Evolutionary conservation across 2,329 filamentous ascomycete genomes (phyloP), one percentile per base, ranked within the genome.

Genomic region (Botrytis galanthina): DNA sequence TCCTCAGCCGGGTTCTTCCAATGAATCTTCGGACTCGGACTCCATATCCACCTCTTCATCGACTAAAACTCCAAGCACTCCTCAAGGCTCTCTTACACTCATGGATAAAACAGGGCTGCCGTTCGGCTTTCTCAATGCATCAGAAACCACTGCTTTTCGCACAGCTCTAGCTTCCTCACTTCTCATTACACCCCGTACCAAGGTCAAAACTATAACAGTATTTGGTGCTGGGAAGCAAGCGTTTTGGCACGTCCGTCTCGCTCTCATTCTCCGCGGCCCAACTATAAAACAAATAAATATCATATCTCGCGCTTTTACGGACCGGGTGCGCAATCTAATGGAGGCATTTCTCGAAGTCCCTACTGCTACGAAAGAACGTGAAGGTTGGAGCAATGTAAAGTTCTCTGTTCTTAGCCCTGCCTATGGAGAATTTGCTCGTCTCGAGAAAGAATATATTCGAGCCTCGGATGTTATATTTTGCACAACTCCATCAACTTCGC

Each of bases 221-320:
- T 98, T 98, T 81, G 95, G 95, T 37, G 91, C 92, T 48, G 95
- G 95, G 63, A 90, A 92, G 78, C 95, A 98, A 84, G 95, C 95
- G 20, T 97, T 95, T 84, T 98, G 95, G 95, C 95, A 98, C 81
- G 89, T 97, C 61, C 91, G 94, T 0, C 87, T 98, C 7, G 91
- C 95, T 0, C 86, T 98, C 18, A 86, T 95, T 76, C 86, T 96
- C 68, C 91, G 87, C 35, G 89, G 89, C 2, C 72, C 84, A 63
- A 93, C 93, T 32, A 91, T 97, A 78, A 90, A 91, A 78, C 89
- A 92, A 74, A 88, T 98, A 66, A 91, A 95, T 83, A 91, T 98
- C 79, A 91, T 97, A 80, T 97, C 95, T 79, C 90, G 93, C 48
- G 85, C 86, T 71, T 93, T 93, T 80, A 87, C 85, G 71, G 86